Conservation (phyloP, 164 flowering plant genomes). For the Kingdonia uniflora region DNA sequence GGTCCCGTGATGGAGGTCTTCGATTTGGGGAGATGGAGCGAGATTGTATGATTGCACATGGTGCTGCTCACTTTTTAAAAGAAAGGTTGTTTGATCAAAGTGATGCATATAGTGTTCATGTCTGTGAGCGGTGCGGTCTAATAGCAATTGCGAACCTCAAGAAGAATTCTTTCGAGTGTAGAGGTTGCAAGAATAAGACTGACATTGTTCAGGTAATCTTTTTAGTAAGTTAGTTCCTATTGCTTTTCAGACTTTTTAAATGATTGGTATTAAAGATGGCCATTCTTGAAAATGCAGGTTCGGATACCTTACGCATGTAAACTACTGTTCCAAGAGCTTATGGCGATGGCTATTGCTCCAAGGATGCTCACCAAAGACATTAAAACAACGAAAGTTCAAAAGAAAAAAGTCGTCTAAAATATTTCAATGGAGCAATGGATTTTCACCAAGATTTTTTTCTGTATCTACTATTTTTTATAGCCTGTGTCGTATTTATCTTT, state of each 20-base stretch:
- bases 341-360: slow-evolving; percentile 98
- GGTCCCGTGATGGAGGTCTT: slow-evolving; percentile 97
- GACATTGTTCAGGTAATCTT: slow-evolving; percentile 80
- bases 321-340: slow-evolving; percentile 91
- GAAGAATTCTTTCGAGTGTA: slow-evolving; percentile 87
- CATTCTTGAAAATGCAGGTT: slow-evolving; percentile 36
- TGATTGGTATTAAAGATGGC: too few relatives aligned
- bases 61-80: slow-evolving; percentile 86
- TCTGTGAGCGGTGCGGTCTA: slow-evolving; percentile 83
- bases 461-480: too few relatives aligned
- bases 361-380: slow-evolving; percentile 79
- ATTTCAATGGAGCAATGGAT: too few relatives aligned
- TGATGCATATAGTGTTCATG: slow-evolving; percentile 92
- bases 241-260: too few relatives aligned
- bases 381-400: slow-evolving; percentile 39
- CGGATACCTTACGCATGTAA: slow-evolving; percentile 94
- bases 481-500: too few relatives aligned
- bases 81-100: slow-evolving; percentile 89
- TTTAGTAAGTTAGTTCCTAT: too few relatives aligned
- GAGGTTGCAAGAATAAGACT: slow-evolving; percentile 92
- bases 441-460: too few relatives aligned
- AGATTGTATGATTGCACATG: slow-evolving; percentile 95
- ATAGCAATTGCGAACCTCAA: slow-evolving; percentile 93
- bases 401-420: slow-evolving; percentile 47
- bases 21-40: slow-evolving; percentile 98